Evolutionary conservation across 2,329 filamentous ascomycete species (phyloP).

Genomic region (Geosmithia flava): DNA sequence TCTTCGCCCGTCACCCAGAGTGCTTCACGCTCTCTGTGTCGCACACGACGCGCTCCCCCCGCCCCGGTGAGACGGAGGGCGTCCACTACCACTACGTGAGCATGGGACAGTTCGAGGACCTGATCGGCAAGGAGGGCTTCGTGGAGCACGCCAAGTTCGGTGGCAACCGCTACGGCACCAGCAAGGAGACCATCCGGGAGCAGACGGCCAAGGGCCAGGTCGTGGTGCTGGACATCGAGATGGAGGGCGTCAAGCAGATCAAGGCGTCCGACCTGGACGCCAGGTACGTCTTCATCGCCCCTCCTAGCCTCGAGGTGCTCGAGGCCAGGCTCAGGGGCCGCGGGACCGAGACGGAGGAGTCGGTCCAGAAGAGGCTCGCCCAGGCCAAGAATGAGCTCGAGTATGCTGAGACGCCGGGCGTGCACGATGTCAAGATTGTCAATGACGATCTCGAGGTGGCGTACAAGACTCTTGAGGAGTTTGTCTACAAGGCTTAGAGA

Average conservation of each 20-base stretch:
- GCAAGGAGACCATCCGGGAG: conserved; percentile 64
- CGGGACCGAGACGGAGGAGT: conserved; percentile 67
- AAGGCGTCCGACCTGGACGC: conserved; percentile 63
- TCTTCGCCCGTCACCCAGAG: conserved; percentile 46
- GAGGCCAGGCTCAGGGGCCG: conserved; percentile 63
- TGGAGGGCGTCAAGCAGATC: conserved; percentile 84
- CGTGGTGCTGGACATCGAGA: conserved; percentile 89
- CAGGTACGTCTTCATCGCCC: conserved; percentile 74
- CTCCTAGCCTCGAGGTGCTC: conserved; percentile 62
- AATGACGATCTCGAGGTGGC: conserved; percentile 34
- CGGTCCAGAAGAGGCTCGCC: conserved; percentile 52
- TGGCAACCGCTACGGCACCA: conserved; percentile 79
- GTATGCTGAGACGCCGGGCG: conserved; percentile 53
- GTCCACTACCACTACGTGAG: conserved; percentile 71
- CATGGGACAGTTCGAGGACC: conserved; percentile 51
- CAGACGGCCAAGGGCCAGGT: conserved; percentile 58
- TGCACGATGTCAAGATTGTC: conserved; percentile 23
- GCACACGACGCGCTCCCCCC: conserved; percentile 72
- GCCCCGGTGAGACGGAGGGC: conserved; percentile 63
- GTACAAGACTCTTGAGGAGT: conserved; percentile 40
- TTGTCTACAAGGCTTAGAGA: conserved; percentile 24
- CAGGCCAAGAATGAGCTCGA: conserved; percentile 67
- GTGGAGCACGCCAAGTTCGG: conserved; percentile 81
- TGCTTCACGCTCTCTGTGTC: conserved; percentile 44
- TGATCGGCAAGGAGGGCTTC: conserved; percentile 61